Conservation (phyloP, 306 rosid species). For the Castanea crenata region DNA sequence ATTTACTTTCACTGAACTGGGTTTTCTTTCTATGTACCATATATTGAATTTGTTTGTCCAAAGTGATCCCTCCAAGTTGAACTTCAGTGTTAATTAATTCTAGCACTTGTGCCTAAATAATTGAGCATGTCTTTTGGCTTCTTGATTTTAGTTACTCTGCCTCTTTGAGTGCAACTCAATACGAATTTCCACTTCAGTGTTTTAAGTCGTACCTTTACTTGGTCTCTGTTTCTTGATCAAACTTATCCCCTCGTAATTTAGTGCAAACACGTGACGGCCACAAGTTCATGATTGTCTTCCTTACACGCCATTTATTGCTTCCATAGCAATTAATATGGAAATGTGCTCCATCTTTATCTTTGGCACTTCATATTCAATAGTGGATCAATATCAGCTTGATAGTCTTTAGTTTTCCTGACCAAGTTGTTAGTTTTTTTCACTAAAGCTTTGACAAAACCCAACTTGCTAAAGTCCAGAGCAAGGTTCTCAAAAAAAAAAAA, state of each 20-base stretch:
- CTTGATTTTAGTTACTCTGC: background rate
- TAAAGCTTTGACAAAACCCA: conserved; percentile 5
- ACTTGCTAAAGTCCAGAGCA: conserved; percentile 5
- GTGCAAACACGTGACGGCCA: background rate
- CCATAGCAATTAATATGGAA: conserved; percentile 8
- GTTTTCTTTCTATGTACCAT: conserved; percentile 14
- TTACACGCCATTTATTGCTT: conserved; percentile 10
- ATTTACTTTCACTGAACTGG: conserved; percentile 17
- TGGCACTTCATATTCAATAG: conserved; percentile 4
- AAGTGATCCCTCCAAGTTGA: conserved; percentile 12
- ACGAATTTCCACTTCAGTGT: conserved; percentile 40
- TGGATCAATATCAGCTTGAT: too few species aligned
- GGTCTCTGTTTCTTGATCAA: conserved; percentile 36
- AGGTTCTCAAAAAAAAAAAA: background rate
- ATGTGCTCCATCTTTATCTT: background rate
- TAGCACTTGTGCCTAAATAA: conserved; percentile 32
- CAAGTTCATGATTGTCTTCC: background rate
- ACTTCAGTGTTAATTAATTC: conserved; percentile 37
- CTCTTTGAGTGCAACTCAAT: conserved; percentile 25
- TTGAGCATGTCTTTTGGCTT: background rate
- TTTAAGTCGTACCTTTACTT: conserved; percentile 28
- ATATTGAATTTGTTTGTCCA: conserved; percentile 7
- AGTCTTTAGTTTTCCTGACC: too few species aligned
- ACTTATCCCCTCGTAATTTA: background rate
- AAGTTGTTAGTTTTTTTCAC: background rate